Evolutionary conservation across 768 basidiomycete species (phyloP), one percentile per base, ranked within the genome.

Genomic region (Macrolepiota dolichaula): DNA sequence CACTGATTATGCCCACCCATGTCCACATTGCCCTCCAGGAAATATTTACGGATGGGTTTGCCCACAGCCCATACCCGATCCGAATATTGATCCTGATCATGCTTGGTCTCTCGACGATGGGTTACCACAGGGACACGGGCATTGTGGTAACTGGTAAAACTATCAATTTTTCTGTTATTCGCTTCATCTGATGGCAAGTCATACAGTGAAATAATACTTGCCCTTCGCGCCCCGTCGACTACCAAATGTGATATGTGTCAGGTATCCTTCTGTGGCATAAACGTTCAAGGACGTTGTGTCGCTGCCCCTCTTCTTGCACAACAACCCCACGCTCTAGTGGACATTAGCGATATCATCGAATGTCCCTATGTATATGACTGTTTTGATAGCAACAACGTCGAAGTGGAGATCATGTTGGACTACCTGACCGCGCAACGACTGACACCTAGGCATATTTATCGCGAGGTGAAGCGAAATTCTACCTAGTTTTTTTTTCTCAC

Each of bases 341-440:
- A 86, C 63, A 69, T 92, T 19, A 73, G 82, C n/a, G 92, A 94
- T 70, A 78, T 94, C 52, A 87, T 94, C 42, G 85, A 89, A 70
- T 89, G 87, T 27, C 71, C 84, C 0, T 87, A 89, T 61, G 76
- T 85, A n/a, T 94, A 93, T 63, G 92, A 92, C 32, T 88, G 84
- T 65, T 94, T 94, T 69, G 82, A 87, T 64, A 80, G 81, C 63
- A 94, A 94, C 68, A 82, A 80, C 0, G 81, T 91, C 24, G 92
- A 94, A 71, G 91, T 91, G 29, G 92, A 94, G 36, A 84, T 91
- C 61, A 84, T 94, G 83, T 74, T 94, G 46, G 92, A 94, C 70
- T 92, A 93, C 71, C 72, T 94, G 47, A 81, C 83, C 13, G 78
- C 78, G 15, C 82, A 87, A 62, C 71, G 81, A 59, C 71, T 91